Evolutionary conservation across 257 asterid species (phyloP).

Genomic region (Ilex asprella): DNA sequence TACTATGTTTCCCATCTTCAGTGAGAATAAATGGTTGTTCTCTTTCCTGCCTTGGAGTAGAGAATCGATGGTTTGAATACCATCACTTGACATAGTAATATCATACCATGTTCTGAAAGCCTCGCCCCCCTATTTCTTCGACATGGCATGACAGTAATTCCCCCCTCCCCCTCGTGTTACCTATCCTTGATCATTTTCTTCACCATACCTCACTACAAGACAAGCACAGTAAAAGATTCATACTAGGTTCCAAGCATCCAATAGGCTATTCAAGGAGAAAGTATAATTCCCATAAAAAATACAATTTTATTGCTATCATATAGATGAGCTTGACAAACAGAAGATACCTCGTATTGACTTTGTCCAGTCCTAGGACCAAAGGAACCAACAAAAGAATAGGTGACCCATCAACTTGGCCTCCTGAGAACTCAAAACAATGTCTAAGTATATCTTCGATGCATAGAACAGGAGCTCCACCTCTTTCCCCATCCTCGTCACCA

Average conservation of each 20-base stretch:
- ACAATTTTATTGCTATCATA: not conserved
- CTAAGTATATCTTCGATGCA: slow-evolving; percentile 62
- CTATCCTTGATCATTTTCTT: too few species aligned
- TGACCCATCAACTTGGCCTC: slow-evolving; percentile 49
- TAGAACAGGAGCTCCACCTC: slow-evolving; percentile 98
- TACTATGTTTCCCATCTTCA: too few species aligned
- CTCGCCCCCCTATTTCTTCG: too few species aligned
- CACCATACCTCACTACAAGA: too few species aligned
- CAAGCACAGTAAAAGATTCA: too few species aligned
- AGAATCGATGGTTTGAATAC: too few species aligned
- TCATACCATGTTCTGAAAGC: too few species aligned
- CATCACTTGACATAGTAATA: too few species aligned
- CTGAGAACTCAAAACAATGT: slow-evolving; percentile 42
- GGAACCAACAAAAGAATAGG: slow-evolving; percentile 87
- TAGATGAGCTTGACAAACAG: not conserved
- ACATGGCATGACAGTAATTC: too few species aligned
- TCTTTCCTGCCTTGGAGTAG: too few species aligned
- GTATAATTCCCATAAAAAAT: not conserved
- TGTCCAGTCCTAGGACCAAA: slow-evolving; percentile 92
- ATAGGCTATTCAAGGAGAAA: not conserved
- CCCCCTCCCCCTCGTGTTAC: too few species aligned
- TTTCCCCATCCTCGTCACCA: slow-evolving; percentile 97
- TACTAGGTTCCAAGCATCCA: not conserved
- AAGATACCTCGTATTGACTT: slow-evolving; percentile 80
- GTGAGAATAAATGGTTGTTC: too few species aligned